Conservation (phyloP, 805 yeast genomes). For the Cyberlindnera misumaiensis region DNA sequence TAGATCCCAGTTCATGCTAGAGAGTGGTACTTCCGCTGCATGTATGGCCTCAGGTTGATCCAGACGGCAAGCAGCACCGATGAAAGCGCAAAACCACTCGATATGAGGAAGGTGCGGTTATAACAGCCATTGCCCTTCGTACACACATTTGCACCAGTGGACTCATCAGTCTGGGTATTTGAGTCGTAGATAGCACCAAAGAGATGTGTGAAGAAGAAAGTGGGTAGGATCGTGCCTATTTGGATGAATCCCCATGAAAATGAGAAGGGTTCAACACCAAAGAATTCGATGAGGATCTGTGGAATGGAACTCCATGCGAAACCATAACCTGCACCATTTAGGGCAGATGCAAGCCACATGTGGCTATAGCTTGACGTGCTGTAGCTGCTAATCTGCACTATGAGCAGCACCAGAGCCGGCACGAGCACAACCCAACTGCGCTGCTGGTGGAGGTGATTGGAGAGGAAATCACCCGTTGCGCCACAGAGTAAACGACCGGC, state of each 20-base stretch:
- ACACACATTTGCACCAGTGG: slow-evolving; percentile 15
- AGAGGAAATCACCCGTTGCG: slow-evolving; percentile 51
- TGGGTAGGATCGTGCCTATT: slow-evolving; percentile 57
- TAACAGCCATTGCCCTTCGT: slow-evolving; percentile 26
- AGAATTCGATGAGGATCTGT: slow-evolving; percentile 65
- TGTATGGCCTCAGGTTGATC: slow-evolving; percentile 13
- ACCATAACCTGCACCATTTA: slow-evolving; percentile 69
- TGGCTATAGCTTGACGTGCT: slow-evolving; percentile 25
- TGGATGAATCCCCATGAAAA: slow-evolving; percentile 71
- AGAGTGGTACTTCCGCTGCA: slow-evolving; percentile 2
- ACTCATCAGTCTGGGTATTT: slow-evolving; percentile 20
- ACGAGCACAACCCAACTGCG: slow-evolving; percentile 49
- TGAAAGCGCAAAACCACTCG: slow-evolving; percentile 25
- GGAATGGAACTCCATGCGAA: slow-evolving; percentile 67
- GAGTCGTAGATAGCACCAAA: slow-evolving; percentile 63
- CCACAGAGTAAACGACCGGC: slow-evolving; percentile 62
- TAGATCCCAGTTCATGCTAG: neutral
- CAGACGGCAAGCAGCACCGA: slow-evolving; percentile 10
- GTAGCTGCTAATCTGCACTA: slow-evolving; percentile 46
- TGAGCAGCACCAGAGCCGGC: slow-evolving; percentile 41
- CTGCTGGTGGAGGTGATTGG: slow-evolving; percentile 37
- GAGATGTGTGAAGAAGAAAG: slow-evolving; percentile 50
- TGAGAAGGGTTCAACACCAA: slow-evolving; percentile 62
- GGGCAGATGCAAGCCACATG: slow-evolving; percentile 46
- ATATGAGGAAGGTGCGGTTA: slow-evolving; percentile 33